Percentiles rank a stretch among this genome's conserved stretches.
Evolutionary conservation across 768 basidiomycete species (phyloP).

Genomic region (Omphalotus guepiniiformis): DNA sequence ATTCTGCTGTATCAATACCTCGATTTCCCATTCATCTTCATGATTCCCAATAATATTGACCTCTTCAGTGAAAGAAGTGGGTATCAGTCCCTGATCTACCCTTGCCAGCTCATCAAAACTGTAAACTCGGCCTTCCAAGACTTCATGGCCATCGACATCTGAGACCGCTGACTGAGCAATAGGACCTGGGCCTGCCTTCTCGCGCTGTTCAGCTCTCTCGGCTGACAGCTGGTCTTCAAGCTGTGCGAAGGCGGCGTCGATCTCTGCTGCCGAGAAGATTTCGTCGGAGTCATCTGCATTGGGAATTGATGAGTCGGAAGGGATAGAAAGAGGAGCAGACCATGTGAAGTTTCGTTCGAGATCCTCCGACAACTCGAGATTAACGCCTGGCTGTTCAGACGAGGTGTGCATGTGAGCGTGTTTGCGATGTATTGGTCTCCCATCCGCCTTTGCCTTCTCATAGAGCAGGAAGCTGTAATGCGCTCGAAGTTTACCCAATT

Average conservation of each 20-base stretch:
- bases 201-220: no score
- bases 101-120: neutral
- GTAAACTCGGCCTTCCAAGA: neutral
- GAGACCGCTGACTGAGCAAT: no score
- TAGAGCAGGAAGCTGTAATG: constrained; percentile 6
- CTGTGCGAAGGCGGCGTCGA: neutral
- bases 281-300: neutral
- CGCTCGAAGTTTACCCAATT: constrained; percentile 11
- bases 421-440: constrained; percentile 3
- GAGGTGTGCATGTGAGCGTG: constrained; percentile 20
- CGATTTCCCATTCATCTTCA: no score
- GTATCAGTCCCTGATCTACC: neutral
- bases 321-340: constrained; percentile 8
- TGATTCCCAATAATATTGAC: neutral
- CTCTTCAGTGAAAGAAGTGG: neutral
- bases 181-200: no score
- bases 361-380: constrained; percentile 9
- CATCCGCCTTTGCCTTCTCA: neutral
- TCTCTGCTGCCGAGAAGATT: neutral
- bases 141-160: neutral
- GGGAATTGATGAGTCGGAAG: neutral
- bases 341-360: constrained; percentile 10
- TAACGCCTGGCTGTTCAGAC: constrained; percentile 10
- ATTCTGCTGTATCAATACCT: no score
- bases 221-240: neutral